These are phyloP conservation scores for Claviceps capensis DNA, from an alignment of 2,329 filamentous ascomycete genomes.

Conservation along the genomic window DNA sequence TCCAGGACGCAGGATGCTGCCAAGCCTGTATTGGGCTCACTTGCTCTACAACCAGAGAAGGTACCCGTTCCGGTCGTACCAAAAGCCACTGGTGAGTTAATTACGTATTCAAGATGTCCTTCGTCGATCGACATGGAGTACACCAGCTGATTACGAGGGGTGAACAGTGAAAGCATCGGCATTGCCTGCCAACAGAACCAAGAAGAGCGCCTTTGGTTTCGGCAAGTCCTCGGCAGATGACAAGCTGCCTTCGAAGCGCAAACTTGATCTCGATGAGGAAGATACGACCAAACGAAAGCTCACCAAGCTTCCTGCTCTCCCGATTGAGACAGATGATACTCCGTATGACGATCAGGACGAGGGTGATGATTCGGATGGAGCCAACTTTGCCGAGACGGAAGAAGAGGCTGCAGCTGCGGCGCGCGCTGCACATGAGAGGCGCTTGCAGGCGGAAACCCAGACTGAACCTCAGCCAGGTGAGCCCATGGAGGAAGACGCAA, in stretches of 20 bases:
- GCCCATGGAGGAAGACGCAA: slow-evolving; percentile 21
- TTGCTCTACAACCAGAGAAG: slow-evolving; percentile 27
- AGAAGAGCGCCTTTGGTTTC: slow-evolving; percentile 76
- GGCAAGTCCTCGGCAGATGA: slow-evolving; percentile 55
- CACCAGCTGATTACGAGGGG: background rate
- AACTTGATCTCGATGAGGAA: slow-evolving; percentile 77
- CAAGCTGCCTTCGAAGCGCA: slow-evolving; percentile 55
- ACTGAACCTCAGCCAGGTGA: slow-evolving; percentile 31
- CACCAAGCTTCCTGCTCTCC: slow-evolving; percentile 72
- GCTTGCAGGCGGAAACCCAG: slow-evolving; percentile 39
- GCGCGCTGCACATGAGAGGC: slow-evolving; percentile 71
- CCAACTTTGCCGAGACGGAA: slow-evolving; percentile 68
- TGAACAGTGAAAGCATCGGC: slow-evolving; percentile 29
- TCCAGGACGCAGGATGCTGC: slow-evolving; percentile 41
- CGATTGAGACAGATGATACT: slow-evolving; percentile 49
- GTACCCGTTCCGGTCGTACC: slow-evolving; percentile 19
- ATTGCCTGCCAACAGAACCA: slow-evolving; percentile 54
- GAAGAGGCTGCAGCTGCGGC: slow-evolving; percentile 80
- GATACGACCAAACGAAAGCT: slow-evolving; percentile 78
- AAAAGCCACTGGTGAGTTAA: slow-evolving; percentile 21
- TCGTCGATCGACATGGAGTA: background rate
- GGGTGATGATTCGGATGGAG: slow-evolving; percentile 60
- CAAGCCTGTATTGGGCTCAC: slow-evolving; percentile 32
- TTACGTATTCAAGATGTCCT: background rate
- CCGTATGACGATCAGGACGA: slow-evolving; percentile 50